Evolutionary conservation across 2,329 filamentous ascomycete genomes (phyloP), one percentile per base, ranked within the genome.

Genomic region (Pyrenophora tritici-repentis): DNA sequence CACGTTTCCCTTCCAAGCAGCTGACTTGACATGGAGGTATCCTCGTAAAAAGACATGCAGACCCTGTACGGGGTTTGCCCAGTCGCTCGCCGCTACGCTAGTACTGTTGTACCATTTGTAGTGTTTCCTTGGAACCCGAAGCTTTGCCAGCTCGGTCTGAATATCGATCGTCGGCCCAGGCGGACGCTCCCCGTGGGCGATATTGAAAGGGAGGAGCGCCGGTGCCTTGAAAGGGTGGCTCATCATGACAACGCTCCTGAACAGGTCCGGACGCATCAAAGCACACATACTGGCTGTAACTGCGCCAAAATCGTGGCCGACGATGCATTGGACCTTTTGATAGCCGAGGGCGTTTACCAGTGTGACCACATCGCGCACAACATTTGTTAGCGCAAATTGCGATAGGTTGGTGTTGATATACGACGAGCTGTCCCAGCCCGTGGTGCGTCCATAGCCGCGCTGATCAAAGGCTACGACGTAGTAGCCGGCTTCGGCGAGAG

Each of bases 21-120:
- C 85, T 45, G 82, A 85, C 66, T 89, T 89, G 40, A 89, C 76
- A 62, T 88, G 81, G 56, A 88, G 83, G 63, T 89, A 89, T 3
- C 86, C 85, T 8, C 85, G 79, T 1, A 89, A 74, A 54, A 88
- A 89, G 1, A 70, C 68, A n/a, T 80, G 75, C 10, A 89, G 74
- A 2, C 83, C 81, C 50, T 83, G 79, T 0, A 72, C 61, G 0
- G 80, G 77, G 22, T 74, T 62, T 17, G 72, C 65, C 80, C 81
- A 82, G 26, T 83, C 76, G 2, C 53, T 29, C 0, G 76, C 76
- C 1, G 83, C 83, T 1, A 65, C 52, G 0, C 75, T 42, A 2
- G 78, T 79, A 2, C 82, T 81, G 60, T 85, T 86, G 68, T 85
- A 88, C 81, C 81, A 86, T 68, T 87, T 86, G 75, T 89, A 89